Evolutionary conservation across 805 yeast species (phyloP), one percentile per base, ranked within the genome.

Genomic region (Candida gorgasii): DNA sequence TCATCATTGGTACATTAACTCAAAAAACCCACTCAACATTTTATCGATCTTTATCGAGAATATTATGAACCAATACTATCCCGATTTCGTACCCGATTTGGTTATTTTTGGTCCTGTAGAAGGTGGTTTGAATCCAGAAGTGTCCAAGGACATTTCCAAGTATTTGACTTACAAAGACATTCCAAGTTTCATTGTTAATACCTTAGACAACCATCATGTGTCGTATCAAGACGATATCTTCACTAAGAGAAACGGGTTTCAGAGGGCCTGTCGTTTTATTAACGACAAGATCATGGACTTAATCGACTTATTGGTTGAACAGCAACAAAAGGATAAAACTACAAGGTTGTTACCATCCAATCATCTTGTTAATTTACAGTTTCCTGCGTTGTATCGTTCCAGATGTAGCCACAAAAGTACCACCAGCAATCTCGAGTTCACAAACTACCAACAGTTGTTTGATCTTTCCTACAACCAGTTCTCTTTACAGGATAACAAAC

Each of bases 91-190:
- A 4, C 63, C 66, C 0, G 71, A 66, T 39, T 53, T 66, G 49
- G 59, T 67, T 9, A 32, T 67, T 13, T 31, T 63, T 7, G 72
- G 72, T 3, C 71, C 73, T 12, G 58, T 59, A 43, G 64, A 60
- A 45, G 67, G 65, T 5, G 9, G n/a, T 2, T 17, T 28, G 17
- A 18, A 26, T 23, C 29, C 34, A 9, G 38, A 37, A 7, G 19
- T 41, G 5, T n/a, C 34, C n/a, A 14, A 19, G 2, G 30, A 26
- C 13, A 30, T 50, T 38, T 33, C 31, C 13, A 46, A 46, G 22
- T 44, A 19, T 19, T 39, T 38, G 11, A 22, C 42, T 1, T 14
- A 32, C 7, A 39, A 46, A n/a, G 46, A 54, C 9, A 34, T 50
- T 9, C 52, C 66, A 1, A 48, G 50, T 17, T 36, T 66, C 6